Evolutionary conservation across 371 early-diverging fungal genomes (phyloP).

Genomic region (Mucor sp.): DNA sequence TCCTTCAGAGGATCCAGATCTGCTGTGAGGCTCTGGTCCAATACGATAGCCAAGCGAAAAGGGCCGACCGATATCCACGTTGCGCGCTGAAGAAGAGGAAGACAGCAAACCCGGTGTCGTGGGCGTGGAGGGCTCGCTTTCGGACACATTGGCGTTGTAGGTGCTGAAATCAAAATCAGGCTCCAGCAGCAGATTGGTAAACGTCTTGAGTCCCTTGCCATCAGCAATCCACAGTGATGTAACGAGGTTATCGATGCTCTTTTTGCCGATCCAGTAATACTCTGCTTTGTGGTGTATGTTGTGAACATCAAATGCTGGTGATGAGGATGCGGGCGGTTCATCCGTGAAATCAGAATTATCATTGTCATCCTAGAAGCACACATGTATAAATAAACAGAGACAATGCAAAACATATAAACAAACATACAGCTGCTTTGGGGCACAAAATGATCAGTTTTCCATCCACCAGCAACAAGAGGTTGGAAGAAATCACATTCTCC

Average conservation of each 20-base stretch:
- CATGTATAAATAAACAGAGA: neutral
- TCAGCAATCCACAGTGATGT: slow-evolving; percentile 79
- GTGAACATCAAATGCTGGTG: slow-evolving; percentile 56
- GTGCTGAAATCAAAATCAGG: slow-evolving; percentile 36
- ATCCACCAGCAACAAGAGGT: slow-evolving; percentile 52
- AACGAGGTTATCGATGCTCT: slow-evolving; percentile 54
- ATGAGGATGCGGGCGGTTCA: neutral
- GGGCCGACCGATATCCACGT: slow-evolving; percentile 32
- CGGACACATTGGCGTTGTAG: slow-evolving; percentile 23
- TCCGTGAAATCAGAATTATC: slow-evolving; percentile 29
- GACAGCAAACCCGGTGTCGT: slow-evolving; percentile 40
- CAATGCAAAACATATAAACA: neutral
- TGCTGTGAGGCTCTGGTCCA: slow-evolving; percentile 23
- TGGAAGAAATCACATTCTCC: slow-evolving; percentile 41
- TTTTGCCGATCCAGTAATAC: slow-evolving; percentile 71
- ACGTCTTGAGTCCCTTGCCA: slow-evolving; percentile 65
- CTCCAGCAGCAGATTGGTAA: slow-evolving; percentile 46
- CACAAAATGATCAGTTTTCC: slow-evolving; percentile 51
- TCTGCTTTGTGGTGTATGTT: slow-evolving; percentile 68
- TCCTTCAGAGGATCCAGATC: neutral
- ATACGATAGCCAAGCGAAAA: slow-evolving; percentile 44
- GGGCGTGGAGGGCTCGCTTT: slow-evolving; percentile 44
- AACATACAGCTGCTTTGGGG: slow-evolving; percentile 38
- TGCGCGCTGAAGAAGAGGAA: neutral
- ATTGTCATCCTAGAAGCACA: slow-evolving; percentile 24